phyloP scores from a whole-genome alignment of 2,329 filamentous ascomycete genomes.

The Colletotrichum spinosum region DNA sequence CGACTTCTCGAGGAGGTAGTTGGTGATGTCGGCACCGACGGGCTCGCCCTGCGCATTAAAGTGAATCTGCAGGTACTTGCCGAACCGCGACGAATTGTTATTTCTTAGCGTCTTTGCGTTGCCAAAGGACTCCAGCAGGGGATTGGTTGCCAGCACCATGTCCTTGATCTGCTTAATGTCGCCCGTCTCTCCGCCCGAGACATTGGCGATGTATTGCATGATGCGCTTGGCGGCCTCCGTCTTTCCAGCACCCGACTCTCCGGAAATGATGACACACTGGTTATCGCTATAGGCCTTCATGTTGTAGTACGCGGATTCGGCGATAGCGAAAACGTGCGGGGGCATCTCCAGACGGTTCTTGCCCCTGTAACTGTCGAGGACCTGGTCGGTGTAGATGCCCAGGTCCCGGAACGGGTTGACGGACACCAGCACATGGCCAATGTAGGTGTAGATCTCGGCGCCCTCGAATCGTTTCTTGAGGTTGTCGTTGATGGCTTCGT shows the following conservation, averaged over 20 bases:
- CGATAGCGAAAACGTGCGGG: conserved; percentile 97
- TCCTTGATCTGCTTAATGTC: conserved; percentile 98
- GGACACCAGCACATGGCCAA: conserved; percentile 98
- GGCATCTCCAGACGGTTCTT: conserved; percentile 97
- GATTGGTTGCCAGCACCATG: conserved; percentile 99
- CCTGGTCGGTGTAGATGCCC: conserved; percentile 96
- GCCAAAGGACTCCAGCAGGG: conserved; percentile 95
- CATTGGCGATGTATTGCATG: conserved; percentile 99
- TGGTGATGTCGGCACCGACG: conserved; percentile 96
- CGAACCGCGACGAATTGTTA: conserved; percentile 98
- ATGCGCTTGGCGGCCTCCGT: conserved; percentile 98
- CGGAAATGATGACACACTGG: conserved; percentile 99
- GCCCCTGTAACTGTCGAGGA: conserved; percentile 92
- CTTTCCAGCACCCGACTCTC: conserved; percentile 97
- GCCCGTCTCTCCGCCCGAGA: conserved; percentile 85
- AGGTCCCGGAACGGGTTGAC: conserved; percentile 98
- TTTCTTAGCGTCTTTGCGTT: conserved; percentile 98
- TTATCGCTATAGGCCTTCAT: conserved; percentile 99
- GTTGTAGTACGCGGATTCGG: conserved; percentile 97
- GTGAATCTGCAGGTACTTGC: conserved; percentile 97
- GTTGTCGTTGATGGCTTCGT: conserved; percentile 99
- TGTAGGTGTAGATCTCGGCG: conserved; percentile 99
- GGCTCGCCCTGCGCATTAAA: conserved; percentile 94
- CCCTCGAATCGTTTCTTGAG: conserved; percentile 98
- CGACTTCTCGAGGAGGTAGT: conserved; percentile 95